These are phyloP conservation scores for Akanthomyces lecanii DNA, from an alignment of 2,329 filamentous ascomycete species.

Conservation along the genomic window DNA sequence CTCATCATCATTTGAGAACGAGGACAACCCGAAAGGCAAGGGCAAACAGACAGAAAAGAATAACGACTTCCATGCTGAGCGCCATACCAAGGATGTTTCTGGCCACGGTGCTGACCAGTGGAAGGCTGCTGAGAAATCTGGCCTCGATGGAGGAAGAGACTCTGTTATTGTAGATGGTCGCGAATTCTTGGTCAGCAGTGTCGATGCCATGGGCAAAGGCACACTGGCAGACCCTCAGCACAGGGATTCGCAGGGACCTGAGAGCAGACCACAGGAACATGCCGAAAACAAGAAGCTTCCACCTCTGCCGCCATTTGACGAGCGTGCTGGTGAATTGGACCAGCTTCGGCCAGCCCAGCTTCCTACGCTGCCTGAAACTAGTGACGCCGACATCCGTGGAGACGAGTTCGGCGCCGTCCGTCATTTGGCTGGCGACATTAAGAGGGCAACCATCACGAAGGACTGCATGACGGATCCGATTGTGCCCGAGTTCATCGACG, in stretches of 20 bases:
- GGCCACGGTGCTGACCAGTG: conserved; percentile 76
- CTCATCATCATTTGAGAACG: conserved; percentile 18
- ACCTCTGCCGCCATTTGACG: conserved; percentile 52
- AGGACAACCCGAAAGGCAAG: conserved; percentile 19
- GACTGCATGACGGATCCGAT: conserved; percentile 95
- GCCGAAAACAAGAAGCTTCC: conserved; percentile 49
- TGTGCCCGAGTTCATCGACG: conserved; percentile 74
- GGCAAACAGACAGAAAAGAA: conserved; percentile 27
- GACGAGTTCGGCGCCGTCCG: conserved; percentile 53
- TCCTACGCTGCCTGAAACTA: conserved; percentile 62
- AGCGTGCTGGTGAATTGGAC: conserved; percentile 61
- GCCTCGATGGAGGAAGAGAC: conserved; percentile 62
- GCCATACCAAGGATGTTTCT: conserved; percentile 59
- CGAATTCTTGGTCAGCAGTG: conserved; percentile 66
- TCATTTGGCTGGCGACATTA: conserved; percentile 62
- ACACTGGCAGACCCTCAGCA: conserved; percentile 42
- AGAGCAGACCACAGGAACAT: conserved; percentile 28
- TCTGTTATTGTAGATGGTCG: conserved; percentile 62
- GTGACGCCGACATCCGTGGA: conserved; percentile 80
- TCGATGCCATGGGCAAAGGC: conserved; percentile 61
- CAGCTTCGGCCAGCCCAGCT: conserved; percentile 67
- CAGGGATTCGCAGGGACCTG: not conserved
- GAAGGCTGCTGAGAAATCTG: conserved; percentile 59
- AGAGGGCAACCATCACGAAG: conserved; percentile 69
- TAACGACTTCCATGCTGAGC: not conserved